Conservation (phyloP, 805 yeast species). For the Sugiyamaella smithiae region DNA sequence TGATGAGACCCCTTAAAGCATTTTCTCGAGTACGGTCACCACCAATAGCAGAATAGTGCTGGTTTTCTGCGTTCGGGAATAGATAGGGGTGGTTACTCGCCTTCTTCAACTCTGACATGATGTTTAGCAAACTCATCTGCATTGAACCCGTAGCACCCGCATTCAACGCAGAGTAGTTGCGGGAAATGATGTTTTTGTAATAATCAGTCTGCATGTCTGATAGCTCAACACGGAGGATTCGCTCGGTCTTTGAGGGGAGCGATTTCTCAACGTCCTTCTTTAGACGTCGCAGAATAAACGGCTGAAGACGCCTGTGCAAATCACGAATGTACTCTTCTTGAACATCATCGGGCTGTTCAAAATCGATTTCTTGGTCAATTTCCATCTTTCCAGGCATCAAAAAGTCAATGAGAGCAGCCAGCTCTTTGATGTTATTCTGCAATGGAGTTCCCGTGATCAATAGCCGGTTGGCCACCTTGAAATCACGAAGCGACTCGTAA, state of each 20-base stretch:
- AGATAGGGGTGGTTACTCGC: constrained; percentile 97
- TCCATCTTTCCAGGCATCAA: constrained; percentile 91
- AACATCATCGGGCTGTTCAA: constrained; percentile 79
- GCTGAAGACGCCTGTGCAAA: constrained; percentile 80
- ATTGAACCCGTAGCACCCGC: constrained; percentile 71
- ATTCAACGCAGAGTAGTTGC: constrained; percentile 86
- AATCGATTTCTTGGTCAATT: constrained; percentile 93
- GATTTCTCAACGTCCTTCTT: constrained; percentile 98
- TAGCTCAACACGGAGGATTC: constrained; percentile 90
- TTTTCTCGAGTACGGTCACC: constrained; percentile 54
- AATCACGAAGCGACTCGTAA: constrained; percentile 80
- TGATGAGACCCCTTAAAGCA: constrained; percentile 82
- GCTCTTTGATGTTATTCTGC: constrained; percentile 91
- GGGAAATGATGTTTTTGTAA: constrained; percentile 88
- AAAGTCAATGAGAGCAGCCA: constrained; percentile 92
- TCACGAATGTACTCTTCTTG: constrained; percentile 88
- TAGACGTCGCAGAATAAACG: constrained; percentile 87
- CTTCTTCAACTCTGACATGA: constrained; percentile 93
- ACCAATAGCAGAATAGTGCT: constrained; percentile 51
- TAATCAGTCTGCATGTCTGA: constrained; percentile 94
- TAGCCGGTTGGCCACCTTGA: constrained; percentile 78
- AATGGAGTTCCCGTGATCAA: constrained; percentile 97
- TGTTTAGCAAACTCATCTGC: constrained; percentile 83
- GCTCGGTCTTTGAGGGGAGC: constrained; percentile 90
- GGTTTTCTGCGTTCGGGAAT: constrained; percentile 88